A percentile compares a stretch with the other conserved stretches of the same genome.
Conservation (phyloP, 176 grass and related monocot species). For the Oryza australiensis region DNA sequence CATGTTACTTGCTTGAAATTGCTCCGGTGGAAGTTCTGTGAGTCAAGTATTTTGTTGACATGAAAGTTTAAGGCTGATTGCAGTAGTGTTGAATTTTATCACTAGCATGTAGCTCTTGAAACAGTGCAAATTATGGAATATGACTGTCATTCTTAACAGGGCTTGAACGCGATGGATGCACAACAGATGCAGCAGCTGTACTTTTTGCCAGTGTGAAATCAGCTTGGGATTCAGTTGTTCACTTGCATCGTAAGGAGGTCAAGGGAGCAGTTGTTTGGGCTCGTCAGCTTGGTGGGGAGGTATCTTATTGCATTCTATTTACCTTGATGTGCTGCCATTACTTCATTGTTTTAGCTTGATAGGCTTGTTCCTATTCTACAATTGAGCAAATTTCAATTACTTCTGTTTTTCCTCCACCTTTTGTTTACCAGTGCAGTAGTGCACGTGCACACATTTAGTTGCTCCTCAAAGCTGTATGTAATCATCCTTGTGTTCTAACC, state of each 20-base stretch:
- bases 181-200: conserved; percentile 65
- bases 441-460: neutral
- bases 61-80: neutral
- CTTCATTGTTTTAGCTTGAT: conserved; percentile 2
- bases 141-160: conserved; percentile 44
- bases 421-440: neutral
- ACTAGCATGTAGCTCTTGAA: neutral
- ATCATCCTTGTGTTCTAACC: neutral
- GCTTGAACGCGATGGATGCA: conserved; percentile 90
- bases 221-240: conserved; percentile 64
- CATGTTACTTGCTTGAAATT: no score
- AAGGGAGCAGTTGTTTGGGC: conserved; percentile 79
- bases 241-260: conserved; percentile 74
- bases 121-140: neutral
- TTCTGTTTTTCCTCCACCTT: neutral
- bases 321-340: conserved; percentile 9
- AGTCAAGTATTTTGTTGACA: neutral
- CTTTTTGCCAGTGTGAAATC: conserved; percentile 80
- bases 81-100: neutral
- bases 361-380: conserved; percentile 18
- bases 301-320: conserved; percentile 32
- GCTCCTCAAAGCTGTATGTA: neutral
- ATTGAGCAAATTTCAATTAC: neutral
- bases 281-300: conserved; percentile 96
- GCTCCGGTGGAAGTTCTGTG: no score